Base-by-base conservation (phyloP, 1,284 basidiomycete genomes). In the Pseudomicrostroma phylloplanum region DNA sequence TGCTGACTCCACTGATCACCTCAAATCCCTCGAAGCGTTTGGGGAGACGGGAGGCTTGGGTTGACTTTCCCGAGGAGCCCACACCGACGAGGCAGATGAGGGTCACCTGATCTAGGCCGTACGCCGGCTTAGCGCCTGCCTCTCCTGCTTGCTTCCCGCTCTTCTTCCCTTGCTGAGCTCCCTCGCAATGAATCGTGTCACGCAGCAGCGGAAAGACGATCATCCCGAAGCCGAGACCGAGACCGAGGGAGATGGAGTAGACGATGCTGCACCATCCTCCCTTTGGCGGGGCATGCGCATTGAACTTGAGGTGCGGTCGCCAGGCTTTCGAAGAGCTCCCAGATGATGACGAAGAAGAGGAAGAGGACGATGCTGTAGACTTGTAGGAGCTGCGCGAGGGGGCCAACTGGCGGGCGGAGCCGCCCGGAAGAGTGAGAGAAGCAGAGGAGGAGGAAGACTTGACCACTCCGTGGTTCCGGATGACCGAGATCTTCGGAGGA, bases 1-100 rank as follows among this genome's bases (percentile, higher is more conserved):
- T 60, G 23, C 41, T 19, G 39, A 68, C 61, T 23, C 60, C 58
- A 48, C 59, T 63, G 43, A 67, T 59, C 4, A 69, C 56, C 17
- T 67, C 57, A 21, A 49, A 48, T 21, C 51, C 51, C 13, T 60
- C 36, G 58, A 73, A 73, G 9, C 68, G 62, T 12, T 68, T 63
- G 11, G 64, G 25, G 13, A 71, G 61, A 6, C 71, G 64, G 40
- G 69, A 60, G 6, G 71, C 64, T 57, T 73, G 71, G 13, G 67
- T 68, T 0, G 63, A 59, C 56, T 71, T 73, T 15, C 71, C 70
- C 4, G 68, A 63, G 36, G 65, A 58, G 8, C 62, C 60, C 1
- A 67, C 67, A 0, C 71, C 71, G 59, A 65, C 53, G 58, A 69
- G 63, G 36, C 67, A 68, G 1, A 66, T 55, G 9, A 68, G 59